Conservation (phyloP, 2,329 filamentous ascomycete species). For the Apiospora hydei region DNA sequence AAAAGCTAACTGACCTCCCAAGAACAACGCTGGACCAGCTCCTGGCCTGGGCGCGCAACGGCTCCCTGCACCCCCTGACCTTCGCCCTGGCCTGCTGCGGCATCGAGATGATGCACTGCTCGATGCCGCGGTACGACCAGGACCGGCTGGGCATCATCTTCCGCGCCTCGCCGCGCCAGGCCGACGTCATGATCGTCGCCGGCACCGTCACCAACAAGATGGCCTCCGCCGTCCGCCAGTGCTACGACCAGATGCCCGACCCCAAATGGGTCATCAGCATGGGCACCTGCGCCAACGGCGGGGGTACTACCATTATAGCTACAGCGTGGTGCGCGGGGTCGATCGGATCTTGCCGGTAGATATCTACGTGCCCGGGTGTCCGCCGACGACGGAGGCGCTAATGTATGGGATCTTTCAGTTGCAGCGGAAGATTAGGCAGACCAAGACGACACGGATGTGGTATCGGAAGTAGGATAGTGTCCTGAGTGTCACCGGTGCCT, state of each 20-base stretch:
- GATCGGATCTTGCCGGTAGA: slow-evolving; percentile 82
- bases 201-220: slow-evolving; percentile 96
- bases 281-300: slow-evolving; percentile 85
- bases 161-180: slow-evolving; percentile 85
- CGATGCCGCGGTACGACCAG: slow-evolving; percentile 87
- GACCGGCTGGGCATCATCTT: slow-evolving; percentile 91
- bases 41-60: slow-evolving; percentile 84
- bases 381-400: slow-evolving; percentile 64
- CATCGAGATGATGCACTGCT: slow-evolving; percentile 92
- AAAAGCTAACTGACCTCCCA: neutral
- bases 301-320: slow-evolving; percentile 91
- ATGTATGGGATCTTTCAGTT: slow-evolving; percentile 78
- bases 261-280: slow-evolving; percentile 86
- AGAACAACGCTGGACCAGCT: slow-evolving; percentile 82
- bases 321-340: slow-evolving; percentile 77
- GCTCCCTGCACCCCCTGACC: slow-evolving; percentile 89
- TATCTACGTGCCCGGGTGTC: slow-evolving; percentile 80
- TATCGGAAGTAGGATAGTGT: slow-evolving; percentile 56
- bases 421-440: slow-evolving; percentile 76
- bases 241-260: slow-evolving; percentile 96
- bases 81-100: slow-evolving; percentile 90
- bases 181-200: slow-evolving; percentile 93
- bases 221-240: slow-evolving; percentile 86
- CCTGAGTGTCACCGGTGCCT: too few species aligned
- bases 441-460: slow-evolving; percentile 63